Percentiles rank a stretch among this genome's conserved stretches.
These are phyloP conservation scores for Gnomoniopsis sp. DNA, from an alignment of 2,329 filamentous ascomycete genomes.

Conservation along the genomic window DNA sequence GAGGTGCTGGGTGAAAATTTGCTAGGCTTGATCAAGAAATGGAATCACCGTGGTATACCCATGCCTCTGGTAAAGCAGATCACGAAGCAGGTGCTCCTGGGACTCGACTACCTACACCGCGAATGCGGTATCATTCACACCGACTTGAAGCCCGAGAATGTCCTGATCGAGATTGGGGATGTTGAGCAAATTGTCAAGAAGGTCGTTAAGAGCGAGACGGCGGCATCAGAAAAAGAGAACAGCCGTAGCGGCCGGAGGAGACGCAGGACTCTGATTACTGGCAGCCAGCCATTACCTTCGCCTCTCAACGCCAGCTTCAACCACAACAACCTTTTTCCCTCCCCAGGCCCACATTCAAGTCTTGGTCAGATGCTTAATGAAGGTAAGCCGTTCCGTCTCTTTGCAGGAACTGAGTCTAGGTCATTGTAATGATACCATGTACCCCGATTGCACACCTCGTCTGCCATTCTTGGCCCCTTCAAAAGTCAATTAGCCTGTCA, in stretches of 20 bases:
- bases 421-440: neutral
- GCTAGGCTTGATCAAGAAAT: constrained; percentile 92
- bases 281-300: constrained; percentile 92
- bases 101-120: constrained; percentile 92
- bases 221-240: constrained; percentile 68
- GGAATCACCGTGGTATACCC: constrained; percentile 96
- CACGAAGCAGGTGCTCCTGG: constrained; percentile 93
- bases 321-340: constrained; percentile 67
- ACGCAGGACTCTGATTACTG: constrained; percentile 90
- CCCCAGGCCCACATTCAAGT: constrained; percentile 66
- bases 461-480: too few relatives aligned
- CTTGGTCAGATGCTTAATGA: constrained; percentile 83
- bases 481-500: too few relatives aligned
- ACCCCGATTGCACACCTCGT: neutral
- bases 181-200: constrained; percentile 98
- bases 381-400: constrained; percentile 45
- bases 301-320: constrained; percentile 91
- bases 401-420: neutral
- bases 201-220: constrained; percentile 78
- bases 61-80: constrained; percentile 98
- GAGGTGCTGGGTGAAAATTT: constrained; percentile 96
- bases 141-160: constrained; percentile 95
- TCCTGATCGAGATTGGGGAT: constrained; percentile 97
- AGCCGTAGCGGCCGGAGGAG: constrained; percentile 88
- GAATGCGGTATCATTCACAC: constrained; percentile 99